A percentile compares a stretch with the other conserved stretches of the same genome.
Conservation (phyloP, 768 basidiomycete species). For the Suillus americanus region DNA sequence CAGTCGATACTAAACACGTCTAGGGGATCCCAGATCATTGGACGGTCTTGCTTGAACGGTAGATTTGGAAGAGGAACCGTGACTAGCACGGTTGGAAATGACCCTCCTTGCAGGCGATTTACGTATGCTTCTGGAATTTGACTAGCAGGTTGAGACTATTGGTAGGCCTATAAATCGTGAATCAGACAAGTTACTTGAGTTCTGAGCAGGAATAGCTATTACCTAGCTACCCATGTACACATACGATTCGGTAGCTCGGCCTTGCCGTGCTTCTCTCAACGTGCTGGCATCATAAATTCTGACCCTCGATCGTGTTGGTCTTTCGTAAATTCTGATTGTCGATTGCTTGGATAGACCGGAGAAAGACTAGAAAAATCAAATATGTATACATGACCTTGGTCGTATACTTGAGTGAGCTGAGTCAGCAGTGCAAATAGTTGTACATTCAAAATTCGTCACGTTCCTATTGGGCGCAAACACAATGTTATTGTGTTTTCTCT, state of each 20-base stretch:
- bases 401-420: background rate
- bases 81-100: background rate
- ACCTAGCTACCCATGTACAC: background rate
- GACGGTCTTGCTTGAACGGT: background rate
- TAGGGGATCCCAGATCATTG: background rate
- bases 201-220: background rate
- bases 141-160: background rate
- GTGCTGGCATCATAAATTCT: background rate
- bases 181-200: background rate
- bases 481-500: background rate
- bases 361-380: background rate
- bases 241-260: background rate
- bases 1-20: background rate
- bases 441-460: conserved; percentile 6
- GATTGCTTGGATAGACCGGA: background rate
- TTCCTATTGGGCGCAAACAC: background rate
- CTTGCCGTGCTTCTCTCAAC: background rate
- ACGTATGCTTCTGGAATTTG: conserved; percentile 12
- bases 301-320: background rate
- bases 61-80: background rate
- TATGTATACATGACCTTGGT: background rate
- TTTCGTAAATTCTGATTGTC: background rate
- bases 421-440: conserved; percentile 2
- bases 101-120: conserved; percentile 1
- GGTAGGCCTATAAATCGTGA: background rate